Evolutionary conservation across 2,329 filamentous ascomycete genomes (phyloP).

Genomic region (Plenodomus lindquistii): DNA sequence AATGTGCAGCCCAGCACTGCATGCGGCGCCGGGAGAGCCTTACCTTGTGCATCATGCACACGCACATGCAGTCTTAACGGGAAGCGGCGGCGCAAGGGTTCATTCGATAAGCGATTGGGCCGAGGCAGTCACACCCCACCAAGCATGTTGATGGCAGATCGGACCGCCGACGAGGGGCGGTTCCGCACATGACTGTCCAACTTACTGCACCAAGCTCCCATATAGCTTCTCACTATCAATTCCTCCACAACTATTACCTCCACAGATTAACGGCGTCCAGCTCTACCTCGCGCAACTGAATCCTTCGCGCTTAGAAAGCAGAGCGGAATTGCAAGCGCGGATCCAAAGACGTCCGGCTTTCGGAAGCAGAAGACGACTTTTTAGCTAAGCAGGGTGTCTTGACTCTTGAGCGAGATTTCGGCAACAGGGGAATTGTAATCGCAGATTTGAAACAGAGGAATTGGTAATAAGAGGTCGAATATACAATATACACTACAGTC

Average conservation of each 20-base stretch:
- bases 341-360: not conserved
- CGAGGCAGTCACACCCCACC: not conserved
- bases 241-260: not conserved
- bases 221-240: not conserved
- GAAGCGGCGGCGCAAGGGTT: not conserved
- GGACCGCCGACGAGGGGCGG: not conserved
- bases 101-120: not conserved
- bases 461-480: slow-evolving; percentile 1
- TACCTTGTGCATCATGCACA: not conserved
- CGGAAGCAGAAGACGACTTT: not conserved
- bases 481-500: slow-evolving; percentile 1
- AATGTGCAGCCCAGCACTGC: not conserved
- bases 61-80: not conserved
- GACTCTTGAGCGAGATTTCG: not conserved
- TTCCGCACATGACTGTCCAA: not conserved
- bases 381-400: not conserved
- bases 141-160: not conserved
- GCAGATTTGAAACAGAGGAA: not conserved
- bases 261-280: no score
- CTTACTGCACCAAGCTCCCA: not conserved
- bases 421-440: not conserved
- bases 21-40: not conserved
- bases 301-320: not conserved
- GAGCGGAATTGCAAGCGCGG: not conserved
- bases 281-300: not conserved